Conservation (phyloP, 345 rosid species). For the Sisymbrium irio region DNA sequence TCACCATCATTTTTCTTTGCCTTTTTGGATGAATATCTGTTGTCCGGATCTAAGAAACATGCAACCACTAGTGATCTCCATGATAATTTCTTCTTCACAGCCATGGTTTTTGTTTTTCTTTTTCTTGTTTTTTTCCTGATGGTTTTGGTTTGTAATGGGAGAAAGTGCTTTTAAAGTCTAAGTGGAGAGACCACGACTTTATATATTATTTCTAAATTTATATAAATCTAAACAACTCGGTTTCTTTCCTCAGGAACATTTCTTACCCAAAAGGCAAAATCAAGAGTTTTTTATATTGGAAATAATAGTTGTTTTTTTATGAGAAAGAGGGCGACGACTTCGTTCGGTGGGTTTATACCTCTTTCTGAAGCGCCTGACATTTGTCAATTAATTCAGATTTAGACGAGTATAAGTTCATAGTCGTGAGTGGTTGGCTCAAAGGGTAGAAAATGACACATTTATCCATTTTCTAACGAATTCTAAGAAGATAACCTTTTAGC, state of each 20-base stretch:
- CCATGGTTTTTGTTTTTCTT: conserved; percentile 11
- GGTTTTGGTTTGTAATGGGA: conserved; percentile 28
- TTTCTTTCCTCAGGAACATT: neutral
- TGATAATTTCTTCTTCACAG: conserved; percentile 43
- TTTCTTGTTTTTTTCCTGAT: neutral
- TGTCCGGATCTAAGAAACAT: conserved; percentile 42
- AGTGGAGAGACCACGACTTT: conserved; percentile 3
- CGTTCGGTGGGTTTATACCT: conserved; percentile 21
- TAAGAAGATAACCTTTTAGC: neutral
- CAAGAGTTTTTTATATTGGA: neutral
- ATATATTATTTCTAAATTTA: neutral
- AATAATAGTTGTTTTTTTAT: neutral
- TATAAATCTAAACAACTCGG: neutral
- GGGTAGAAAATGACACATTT: neutral
- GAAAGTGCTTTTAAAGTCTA: conserved; percentile 5
- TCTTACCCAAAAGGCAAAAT: conserved; percentile 23
- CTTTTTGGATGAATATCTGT: conserved; percentile 16
- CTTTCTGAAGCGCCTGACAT: conserved; percentile 11
- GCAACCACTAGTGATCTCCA: conserved; percentile 52
- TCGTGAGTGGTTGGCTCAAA: conserved; percentile 21
- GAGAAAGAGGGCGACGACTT: conserved; percentile 31
- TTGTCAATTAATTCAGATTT: conserved; percentile 4
- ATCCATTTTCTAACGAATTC: neutral
- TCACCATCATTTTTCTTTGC: conserved; percentile 42
- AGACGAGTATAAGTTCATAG: conserved; percentile 4